Conservation (phyloP, 176 grass and related monocot genomes). For the Carex littledalei region DNA sequence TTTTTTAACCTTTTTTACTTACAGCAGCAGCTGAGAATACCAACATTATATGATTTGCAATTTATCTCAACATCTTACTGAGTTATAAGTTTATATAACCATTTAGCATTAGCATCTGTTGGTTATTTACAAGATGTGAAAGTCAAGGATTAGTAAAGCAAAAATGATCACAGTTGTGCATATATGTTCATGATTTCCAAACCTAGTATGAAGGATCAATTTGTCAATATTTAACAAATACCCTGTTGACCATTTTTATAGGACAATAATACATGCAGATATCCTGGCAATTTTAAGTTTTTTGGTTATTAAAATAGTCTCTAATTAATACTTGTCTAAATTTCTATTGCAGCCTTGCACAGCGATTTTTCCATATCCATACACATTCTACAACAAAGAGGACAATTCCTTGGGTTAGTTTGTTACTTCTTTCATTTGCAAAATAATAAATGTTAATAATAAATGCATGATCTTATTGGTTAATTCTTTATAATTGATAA, state of each 20-base stretch:
- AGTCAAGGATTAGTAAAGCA: no score
- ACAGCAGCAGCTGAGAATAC: background rate
- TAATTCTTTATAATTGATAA: conserved; percentile 9
- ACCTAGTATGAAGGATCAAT: no score
- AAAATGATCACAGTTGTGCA: no score
- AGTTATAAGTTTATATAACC: background rate
- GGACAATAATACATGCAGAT: no score
- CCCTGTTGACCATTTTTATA: background rate
- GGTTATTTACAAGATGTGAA: background rate
- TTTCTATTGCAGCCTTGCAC: conserved; percentile 50
- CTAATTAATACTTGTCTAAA: conserved; percentile 3
- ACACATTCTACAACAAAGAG: conserved; percentile 33
- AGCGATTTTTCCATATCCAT: conserved; percentile 63
- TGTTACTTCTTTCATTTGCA: background rate
- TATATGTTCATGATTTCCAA: no score
- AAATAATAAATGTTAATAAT: background rate
- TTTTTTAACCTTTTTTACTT: background rate
- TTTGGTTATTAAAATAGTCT: background rate
- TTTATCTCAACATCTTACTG: background rate
- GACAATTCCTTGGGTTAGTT: conserved; percentile 73
- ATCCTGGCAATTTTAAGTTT: background rate
- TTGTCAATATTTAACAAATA: background rate
- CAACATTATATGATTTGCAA: background rate
- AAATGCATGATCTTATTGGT: background rate
- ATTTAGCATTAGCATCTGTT: background rate